Evolutionary conservation across 345 rosid genomes (phyloP), one percentile per base, ranked within the genome.

Genomic region (Salix brachista): DNA sequence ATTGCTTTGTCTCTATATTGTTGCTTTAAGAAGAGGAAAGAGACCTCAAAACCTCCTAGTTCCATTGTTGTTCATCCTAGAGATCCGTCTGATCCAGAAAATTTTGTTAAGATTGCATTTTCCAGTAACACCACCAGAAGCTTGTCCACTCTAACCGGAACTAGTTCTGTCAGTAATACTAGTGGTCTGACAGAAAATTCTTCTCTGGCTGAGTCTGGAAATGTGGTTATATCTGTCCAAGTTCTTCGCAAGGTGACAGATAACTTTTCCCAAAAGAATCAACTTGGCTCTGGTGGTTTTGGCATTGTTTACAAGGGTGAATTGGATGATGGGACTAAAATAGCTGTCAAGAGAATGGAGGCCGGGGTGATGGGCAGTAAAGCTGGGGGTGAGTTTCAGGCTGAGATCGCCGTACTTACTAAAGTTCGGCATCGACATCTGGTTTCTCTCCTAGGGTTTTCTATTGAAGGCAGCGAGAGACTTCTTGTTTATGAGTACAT

Each of bases 341-440:
- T 88, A 69, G 89, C 91, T 9, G 87, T 88, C 34, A 88, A 88
- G 79, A 86, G 87, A 77, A 88, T 88, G 89, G 88, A 88, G 65
- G 81, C 82, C 46, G 87, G 85, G 9, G 72, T 81, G 8, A 64
- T 81, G 0, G 74, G 78, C 75, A 71, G 73, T 75, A 85, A 88
- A 80, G 87, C 81, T 9, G 13, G 82, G 56, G 84, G 80, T 8
- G 91, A 86, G 79, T 88, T 86, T 79, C 86, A 81, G 52, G 82
- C 87, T 32, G 89, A 88, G 74, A 88, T 86, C 10, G 78, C 71
- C 0, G 89, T 88, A 65, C 86, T 86, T 25, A 81, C 91, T 3
- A 86, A 82, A 78, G 88, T 85, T n/a, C 70, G 87, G 34, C 91
- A 88, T 17, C 78, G 88, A 25, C 83, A 88, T 77, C 62, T 88